Evolutionary conservation across 164 flowering plant species (phyloP), one percentile per base, ranked within the genome.

Genomic region (Cinnamomum micranthum): DNA sequence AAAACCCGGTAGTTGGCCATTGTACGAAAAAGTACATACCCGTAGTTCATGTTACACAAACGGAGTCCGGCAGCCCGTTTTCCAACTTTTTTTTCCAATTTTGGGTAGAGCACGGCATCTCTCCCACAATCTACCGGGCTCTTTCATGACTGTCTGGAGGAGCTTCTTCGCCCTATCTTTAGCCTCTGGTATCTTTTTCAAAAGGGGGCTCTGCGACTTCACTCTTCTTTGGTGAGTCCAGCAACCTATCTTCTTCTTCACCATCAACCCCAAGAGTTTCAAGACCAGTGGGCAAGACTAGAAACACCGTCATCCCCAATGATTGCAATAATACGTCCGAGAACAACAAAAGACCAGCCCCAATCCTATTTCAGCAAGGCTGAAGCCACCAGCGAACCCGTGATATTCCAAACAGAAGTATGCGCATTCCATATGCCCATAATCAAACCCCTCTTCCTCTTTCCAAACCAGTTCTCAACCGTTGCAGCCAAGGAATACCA

Each of bases 261-360:
- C 22, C 65, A 68, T 75, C 80, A 58, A 76, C 84, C 52, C 94
- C 97, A 65, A 91, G 90, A 23, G 87, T 77, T 11, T 88, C 88
- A 14, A 95, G 97, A 80, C 78, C 82, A 69, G 89, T 93, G 0
- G 97, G 94, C 79, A 95, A 77, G n/a, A 92, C 60, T 9, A 93
- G 77, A 72, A 93, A 88, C 68, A 90, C 86, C 62, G 84, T 72
- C 72, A 91, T 28, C 7, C 0, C 97, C 99, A 5, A 84, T 27
- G 24, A 88, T 75, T 22, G 79, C 83, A 74, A 93, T 91, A 50
- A 91, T 74, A 11, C 89, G 74, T 62, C 95, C 97, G 17, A 97
- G 97, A 47, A 88, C 88, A 66, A 81, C 89, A 81, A 93, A 87
- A 2, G 99, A 95, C 97, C 97, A 93, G 70, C 99, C 99, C 99